Evolutionary conservation across 2,329 filamentous ascomycete species (phyloP).

Genomic region (Fusarium sp.): DNA sequence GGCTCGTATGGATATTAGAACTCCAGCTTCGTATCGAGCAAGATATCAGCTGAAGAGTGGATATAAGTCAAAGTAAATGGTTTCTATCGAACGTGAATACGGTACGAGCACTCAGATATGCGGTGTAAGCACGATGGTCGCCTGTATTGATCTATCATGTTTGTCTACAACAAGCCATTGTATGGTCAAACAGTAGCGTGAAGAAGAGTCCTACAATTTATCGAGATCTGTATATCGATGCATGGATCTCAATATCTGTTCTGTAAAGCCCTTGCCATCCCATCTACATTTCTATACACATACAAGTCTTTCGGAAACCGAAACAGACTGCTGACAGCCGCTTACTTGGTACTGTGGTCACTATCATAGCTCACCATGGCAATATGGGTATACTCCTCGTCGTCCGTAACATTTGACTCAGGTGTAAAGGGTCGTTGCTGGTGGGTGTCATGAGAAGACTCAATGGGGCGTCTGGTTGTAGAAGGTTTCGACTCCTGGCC

Average conservation of each 20-base stretch:
- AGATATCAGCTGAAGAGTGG: background rate
- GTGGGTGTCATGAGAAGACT: conserved; percentile 8
- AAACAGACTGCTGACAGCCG: background rate
- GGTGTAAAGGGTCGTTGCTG: conserved; percentile 43
- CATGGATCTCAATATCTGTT: background rate
- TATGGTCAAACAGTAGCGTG: background rate
- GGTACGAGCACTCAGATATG: background rate
- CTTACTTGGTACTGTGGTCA: conserved; percentile 24
- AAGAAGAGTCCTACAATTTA: background rate
- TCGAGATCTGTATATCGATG: background rate
- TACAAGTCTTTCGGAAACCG: background rate
- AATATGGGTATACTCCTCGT: conserved; percentile 53
- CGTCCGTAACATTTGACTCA: conserved; percentile 46
- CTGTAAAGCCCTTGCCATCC: background rate
- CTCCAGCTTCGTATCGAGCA: background rate
- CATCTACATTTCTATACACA: background rate
- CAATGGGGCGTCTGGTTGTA: conserved; percentile 35
- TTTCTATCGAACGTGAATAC: background rate
- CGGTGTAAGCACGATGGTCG: background rate
- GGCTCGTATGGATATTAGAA: background rate
- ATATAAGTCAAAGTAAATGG: background rate
- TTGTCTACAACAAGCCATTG: background rate
- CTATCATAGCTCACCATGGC: conserved; percentile 54
- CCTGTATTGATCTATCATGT: background rate
- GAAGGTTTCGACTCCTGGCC: conserved; percentile 23